phyloP scores from a whole-genome alignment of 257 asterid genomes.

The Ligustrum vulgare region DNA sequence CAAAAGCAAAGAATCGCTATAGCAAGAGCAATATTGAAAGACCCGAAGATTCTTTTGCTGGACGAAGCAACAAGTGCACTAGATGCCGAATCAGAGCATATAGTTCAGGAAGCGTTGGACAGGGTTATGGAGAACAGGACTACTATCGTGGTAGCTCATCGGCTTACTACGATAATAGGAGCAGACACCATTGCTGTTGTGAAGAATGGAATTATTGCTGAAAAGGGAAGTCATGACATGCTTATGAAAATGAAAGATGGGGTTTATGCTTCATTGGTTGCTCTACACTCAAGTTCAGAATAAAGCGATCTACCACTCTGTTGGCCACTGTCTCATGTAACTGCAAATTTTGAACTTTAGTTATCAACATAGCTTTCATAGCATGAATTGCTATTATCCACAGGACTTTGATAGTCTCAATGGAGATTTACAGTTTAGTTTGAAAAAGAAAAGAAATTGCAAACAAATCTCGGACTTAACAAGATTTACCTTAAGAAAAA shows the following conservation, averaged over 20 bases:
- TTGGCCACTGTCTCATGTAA: neutral
- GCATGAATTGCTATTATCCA: no score
- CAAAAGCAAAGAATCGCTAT: constrained; percentile 38
- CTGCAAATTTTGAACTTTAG: neutral
- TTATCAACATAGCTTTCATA: no score
- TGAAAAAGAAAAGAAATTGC: no score
- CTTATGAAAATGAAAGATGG: neutral
- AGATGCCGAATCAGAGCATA: neutral
- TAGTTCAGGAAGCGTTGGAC: neutral
- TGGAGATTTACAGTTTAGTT: no score
- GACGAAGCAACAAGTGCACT: constrained; percentile 33
- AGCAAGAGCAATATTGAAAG: constrained; percentile 28
- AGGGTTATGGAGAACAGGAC: neutral
- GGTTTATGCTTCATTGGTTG: neutral
- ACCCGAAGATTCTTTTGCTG: constrained; percentile 27
- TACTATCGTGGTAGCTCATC: neutral
- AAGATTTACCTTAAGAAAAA: no score
- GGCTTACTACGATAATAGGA: neutral
- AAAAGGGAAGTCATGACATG: neutral
- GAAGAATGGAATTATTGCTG: neutral
- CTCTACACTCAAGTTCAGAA: neutral
- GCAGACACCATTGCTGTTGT: neutral
- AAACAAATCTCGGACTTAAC: no score
- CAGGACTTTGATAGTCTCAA: no score
- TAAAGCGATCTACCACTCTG: neutral